Base-by-base conservation (phyloP, 2,329 filamentous ascomycete species). In the Amphichorda felina region DNA sequence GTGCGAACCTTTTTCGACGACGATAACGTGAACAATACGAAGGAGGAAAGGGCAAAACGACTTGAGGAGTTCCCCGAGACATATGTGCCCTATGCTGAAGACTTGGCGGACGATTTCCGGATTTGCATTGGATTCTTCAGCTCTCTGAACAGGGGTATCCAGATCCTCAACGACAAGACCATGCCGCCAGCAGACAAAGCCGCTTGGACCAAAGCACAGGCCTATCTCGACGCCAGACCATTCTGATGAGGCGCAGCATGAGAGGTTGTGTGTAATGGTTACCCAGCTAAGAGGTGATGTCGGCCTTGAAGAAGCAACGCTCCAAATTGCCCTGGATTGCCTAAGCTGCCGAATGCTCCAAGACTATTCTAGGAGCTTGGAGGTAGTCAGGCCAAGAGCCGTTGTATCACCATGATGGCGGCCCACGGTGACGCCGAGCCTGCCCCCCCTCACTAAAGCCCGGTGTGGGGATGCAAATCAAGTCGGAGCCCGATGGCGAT, bases 1-100 rank as follows among this genome's bases (percentile, higher is more conserved):
- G 75, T 87, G 28, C 84, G 86, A 56, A 85, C 81, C 8, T 84
- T 84, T 50, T 69, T 86, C 16, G 81, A 86, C 45, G 82, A 87
- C 39, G 64, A 87, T 33, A 70, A 74, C 34, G 66, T 69, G 15
- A 59, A 64, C 8, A 70, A 82, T 41, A 64, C 70, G 8, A 57
- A 56, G 3, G 65, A 70, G 36, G 50, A 58, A 36, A 63, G 65
- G 33, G 53, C 58, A 16, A 44, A 48, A 4, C 66, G 67, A 38
- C 64, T 69, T 39, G 42, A 56, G n/a, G 55, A 58, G 6, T 79
- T 78, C 48, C 66, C 69, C 3, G 51, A 49, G 34, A 63, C 54
- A 11, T 75, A 64, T 45, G 65, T 79, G n/a, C 75, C 76, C 2
- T 70, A 64, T 45, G 72, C 74, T 9, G 64, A 69, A 27, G 57